Conservation (phyloP, 31 red algal species). For the Asparagopsis taxiformis region DNA sequence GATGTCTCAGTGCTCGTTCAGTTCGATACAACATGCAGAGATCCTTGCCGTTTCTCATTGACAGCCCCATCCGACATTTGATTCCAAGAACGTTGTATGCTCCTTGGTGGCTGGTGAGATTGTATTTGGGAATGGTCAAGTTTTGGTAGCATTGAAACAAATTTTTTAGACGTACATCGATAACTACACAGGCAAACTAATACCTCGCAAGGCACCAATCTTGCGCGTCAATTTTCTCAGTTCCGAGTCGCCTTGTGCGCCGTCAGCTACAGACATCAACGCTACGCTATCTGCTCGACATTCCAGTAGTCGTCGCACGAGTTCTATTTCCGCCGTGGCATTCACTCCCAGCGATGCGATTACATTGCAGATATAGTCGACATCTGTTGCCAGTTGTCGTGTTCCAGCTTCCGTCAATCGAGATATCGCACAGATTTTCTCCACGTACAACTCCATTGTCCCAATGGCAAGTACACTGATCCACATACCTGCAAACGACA, state of each 20-base stretch:
- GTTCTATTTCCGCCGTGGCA: conserved; percentile 34
- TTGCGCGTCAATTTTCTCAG: no score
- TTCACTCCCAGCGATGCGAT: conserved; percentile 63
- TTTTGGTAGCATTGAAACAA: no score
- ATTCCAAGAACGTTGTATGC: conserved; percentile 11
- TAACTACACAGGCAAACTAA: no score
- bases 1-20: conserved; percentile 17
- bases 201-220: no score
- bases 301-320: conserved; percentile 52
- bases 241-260: no score
- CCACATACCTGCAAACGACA: conserved; percentile 79
- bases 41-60: conserved; percentile 2
- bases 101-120: conserved; percentile 22
- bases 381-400: conserved; percentile 67
- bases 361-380: conserved; percentile 71
- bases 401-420: conserved; percentile 54
- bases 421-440: conserved; percentile 51
- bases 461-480: conserved; percentile 61
- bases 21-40: conserved; percentile 3
- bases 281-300: conserved; percentile 17
- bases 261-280: no score
- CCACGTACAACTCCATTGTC: conserved; percentile 79
- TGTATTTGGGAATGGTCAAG: background rate
- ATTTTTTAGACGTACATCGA: no score
- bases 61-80: conserved; percentile 10